A percentile compares a stretch with the other conserved stretches of the same genome.
Evolutionary conservation across 192 early-diverging fungal genomes (phyloP).

Genomic region (Coemansia sp.): DNA sequence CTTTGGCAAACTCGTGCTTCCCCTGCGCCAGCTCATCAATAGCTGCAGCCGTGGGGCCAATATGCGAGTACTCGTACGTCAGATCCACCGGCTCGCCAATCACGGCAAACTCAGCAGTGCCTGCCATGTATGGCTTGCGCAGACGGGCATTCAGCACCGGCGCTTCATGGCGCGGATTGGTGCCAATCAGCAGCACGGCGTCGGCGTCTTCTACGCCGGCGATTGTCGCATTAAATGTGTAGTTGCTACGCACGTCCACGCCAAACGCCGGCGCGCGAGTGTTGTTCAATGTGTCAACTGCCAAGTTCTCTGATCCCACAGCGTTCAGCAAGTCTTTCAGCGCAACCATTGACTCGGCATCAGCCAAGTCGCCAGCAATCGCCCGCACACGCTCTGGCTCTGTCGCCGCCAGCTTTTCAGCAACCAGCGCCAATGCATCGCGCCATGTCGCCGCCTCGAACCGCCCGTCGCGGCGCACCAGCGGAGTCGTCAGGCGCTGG

Average conservation of each 20-base stretch:
- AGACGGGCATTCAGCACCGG: conserved; percentile 94
- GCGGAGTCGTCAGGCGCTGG: conserved; percentile 89
- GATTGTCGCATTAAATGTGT: conserved; percentile 79
- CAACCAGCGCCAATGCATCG: conserved; percentile 75
- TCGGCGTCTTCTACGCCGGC: conserved; percentile 92
- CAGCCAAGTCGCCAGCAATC: conserved; percentile 87
- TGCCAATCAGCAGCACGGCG: conserved; percentile 83
- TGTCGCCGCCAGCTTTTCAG: conserved; percentile 59
- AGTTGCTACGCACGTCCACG: conserved; percentile 86
- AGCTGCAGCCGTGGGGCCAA: conserved; percentile 63
- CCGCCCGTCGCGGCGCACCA: conserved; percentile 77
- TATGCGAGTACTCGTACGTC: conserved; percentile 88
- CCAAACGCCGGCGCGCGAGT: conserved; percentile 51
- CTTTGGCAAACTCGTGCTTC: conserved; percentile 68
- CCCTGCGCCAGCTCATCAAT: conserved; percentile 71
- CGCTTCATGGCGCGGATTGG: conserved; percentile 96
- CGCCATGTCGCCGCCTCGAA: conserved; percentile 85
- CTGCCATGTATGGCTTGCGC: conserved; percentile 88
- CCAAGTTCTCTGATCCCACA: conserved; percentile 79
- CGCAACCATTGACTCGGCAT: conserved; percentile 90
- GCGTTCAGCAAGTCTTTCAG: conserved; percentile 94
- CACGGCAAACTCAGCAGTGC: conserved; percentile 73
- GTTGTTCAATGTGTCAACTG: conserved; percentile 58
- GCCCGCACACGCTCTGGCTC: conserved; percentile 69
- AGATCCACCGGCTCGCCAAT: conserved; percentile 76